Conservation (phyloP, 2,329 filamentous ascomycete species). For the Aureobasidium lini region DNA sequence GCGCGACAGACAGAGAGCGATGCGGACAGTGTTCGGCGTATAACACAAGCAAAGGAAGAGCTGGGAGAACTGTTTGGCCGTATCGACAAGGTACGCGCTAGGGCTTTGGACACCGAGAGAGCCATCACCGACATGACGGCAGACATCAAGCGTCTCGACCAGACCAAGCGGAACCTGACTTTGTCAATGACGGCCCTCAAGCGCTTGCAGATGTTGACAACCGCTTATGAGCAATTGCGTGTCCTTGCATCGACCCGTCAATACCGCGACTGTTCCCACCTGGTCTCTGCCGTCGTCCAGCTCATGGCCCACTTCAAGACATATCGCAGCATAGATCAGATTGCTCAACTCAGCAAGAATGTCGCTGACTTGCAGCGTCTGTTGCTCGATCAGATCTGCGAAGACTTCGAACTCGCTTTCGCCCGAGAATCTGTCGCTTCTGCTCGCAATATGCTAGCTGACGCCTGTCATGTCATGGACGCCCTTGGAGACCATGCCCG, state of each 20-base stretch:
- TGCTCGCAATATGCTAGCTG: conserved; percentile 63
- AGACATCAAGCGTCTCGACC: conserved; percentile 94
- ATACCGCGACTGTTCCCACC: conserved; percentile 88
- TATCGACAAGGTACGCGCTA: conserved; percentile 84
- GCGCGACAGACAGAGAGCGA: conserved; percentile 75
- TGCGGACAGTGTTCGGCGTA: conserved; percentile 79
- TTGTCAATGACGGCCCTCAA: conserved; percentile 97
- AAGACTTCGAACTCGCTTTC: conserved; percentile 95
- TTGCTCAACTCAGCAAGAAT: conserved; percentile 83
- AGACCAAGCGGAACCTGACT: conserved; percentile 92
- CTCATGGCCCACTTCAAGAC: conserved; percentile 98
- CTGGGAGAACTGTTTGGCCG: conserved; percentile 85
- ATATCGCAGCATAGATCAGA: conserved; percentile 96
- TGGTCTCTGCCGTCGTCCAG: conserved; percentile 91
- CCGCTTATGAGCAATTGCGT: conserved; percentile 92
- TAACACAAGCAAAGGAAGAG: conserved; percentile 84
- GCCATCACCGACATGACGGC: conserved; percentile 98
- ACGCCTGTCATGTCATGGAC: conserved; percentile 91
- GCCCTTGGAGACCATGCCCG: conserved; percentile 83
- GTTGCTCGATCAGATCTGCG: conserved; percentile 93
- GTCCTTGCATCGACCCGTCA: conserved; percentile 77
- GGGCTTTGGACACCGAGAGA: conserved; percentile 86
- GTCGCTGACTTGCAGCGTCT: conserved; percentile 91
- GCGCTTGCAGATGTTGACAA: conserved; percentile 95
- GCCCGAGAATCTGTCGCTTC: conserved; percentile 73